Conservation (phyloP, 225 moss, liverwort and hornwort genomes). For the Ulota crispa region DNA sequence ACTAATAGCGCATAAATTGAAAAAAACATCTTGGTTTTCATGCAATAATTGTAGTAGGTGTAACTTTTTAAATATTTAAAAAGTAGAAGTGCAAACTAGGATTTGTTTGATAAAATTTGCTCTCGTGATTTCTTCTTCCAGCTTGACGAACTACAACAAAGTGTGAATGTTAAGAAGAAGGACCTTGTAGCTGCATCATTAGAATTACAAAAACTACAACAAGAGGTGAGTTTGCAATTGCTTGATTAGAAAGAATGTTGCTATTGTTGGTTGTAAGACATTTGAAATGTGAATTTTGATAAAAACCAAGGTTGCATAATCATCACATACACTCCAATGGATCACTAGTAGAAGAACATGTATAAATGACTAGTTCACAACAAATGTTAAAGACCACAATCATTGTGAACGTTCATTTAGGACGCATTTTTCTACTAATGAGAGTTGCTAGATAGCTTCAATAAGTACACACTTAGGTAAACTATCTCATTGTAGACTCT, state of each 20-base stretch:
- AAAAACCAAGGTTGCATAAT: no score
- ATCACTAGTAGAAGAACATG: no score
- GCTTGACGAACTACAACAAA: conserved; percentile 40
- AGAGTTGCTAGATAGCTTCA: no score
- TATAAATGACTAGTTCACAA: no score
- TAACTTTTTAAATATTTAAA: neutral
- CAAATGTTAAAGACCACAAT: no score
- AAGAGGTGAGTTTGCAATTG: conserved; percentile 23
- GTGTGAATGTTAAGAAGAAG: conserved; percentile 20
- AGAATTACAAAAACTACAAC: conserved; percentile 29
- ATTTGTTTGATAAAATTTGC: neutral
- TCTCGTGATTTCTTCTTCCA: neutral
- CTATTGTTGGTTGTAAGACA: neutral
- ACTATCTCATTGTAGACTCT: no score
- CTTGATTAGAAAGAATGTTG: neutral
- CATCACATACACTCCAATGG: no score
- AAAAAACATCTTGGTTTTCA: neutral
- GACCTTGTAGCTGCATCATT: conserved; percentile 17
- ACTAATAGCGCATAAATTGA: neutral
- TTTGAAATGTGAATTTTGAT: no score
- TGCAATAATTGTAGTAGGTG: neutral
- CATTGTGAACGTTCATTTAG: no score
- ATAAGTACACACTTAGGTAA: no score
- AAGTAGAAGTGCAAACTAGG: neutral
- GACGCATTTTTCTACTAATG: no score